These are phyloP conservation scores for Auriculariales sp. DNA, from an alignment of 768 basidiomycete species.

Conservation along the genomic window DNA sequence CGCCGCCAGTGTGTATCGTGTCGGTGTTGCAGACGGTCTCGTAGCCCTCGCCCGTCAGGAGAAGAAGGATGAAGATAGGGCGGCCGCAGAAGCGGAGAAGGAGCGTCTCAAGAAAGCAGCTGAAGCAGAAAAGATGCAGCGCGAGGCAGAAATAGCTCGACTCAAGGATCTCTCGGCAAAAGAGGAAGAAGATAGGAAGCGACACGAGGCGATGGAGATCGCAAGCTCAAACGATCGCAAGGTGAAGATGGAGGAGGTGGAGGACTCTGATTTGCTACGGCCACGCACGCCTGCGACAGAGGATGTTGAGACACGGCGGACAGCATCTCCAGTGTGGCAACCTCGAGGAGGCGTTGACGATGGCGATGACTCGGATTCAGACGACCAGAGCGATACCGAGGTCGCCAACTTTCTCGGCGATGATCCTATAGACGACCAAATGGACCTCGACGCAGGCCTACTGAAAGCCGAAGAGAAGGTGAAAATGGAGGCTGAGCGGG, in stretches of 20 bases:
- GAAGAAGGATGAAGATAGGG: not conserved
- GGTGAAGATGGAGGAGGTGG: conserved; percentile 1
- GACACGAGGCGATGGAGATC: too few species aligned
- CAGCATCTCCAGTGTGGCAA: not conserved
- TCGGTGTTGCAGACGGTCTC: not conserved
- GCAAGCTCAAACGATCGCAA: too few species aligned
- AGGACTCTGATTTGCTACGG: too few species aligned
- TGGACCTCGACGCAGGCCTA: conserved; percentile 6
- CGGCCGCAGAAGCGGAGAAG: conserved; percentile 1
- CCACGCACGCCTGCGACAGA: too few species aligned
- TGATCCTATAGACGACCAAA: conserved; percentile 1
- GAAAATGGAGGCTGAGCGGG: not conserved
- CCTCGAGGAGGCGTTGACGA: not conserved
- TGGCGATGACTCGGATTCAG: not conserved
- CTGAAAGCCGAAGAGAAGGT: conserved; percentile 1
- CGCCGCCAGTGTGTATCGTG: not conserved
- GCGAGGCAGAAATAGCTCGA: not conserved
- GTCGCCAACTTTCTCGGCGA: not conserved
- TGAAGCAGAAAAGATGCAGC: conserved; percentile 1
- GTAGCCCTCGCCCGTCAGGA: not conserved
- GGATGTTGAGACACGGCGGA: too few species aligned
- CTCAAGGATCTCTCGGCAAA: not conserved
- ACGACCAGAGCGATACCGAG: not conserved
- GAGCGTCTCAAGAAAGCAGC: conserved; percentile 1
- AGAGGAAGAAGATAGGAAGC: not conserved